Evolutionary conservation across 2,329 filamentous ascomycete species (phyloP).

Genomic region (Stachybotrys elegans): DNA sequence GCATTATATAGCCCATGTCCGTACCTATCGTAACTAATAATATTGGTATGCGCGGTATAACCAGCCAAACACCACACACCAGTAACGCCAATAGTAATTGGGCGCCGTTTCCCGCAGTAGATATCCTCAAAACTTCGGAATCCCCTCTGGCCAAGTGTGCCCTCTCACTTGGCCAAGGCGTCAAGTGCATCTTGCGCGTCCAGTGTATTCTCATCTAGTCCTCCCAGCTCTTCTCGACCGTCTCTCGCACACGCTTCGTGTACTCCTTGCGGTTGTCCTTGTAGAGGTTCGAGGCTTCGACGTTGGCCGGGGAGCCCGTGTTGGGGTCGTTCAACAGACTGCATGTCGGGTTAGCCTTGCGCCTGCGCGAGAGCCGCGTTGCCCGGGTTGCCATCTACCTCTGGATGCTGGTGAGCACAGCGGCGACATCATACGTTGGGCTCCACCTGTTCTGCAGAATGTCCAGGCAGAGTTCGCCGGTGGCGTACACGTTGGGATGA

Average conservation of each 20-base stretch:
- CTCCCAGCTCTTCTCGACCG: conserved; percentile 99
- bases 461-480: conserved; percentile 91
- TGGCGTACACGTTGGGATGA: conserved; percentile 97
- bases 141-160: too few species aligned
- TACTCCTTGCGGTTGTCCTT: conserved; percentile 98
- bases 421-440: conserved; percentile 96
- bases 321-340: conserved; percentile 97
- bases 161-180: too few species aligned
- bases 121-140: too few species aligned
- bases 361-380: conserved; percentile 14
- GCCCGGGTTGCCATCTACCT: conserved; percentile 53
- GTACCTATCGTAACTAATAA: too few species aligned
- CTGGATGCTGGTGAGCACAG: conserved; percentile 94
- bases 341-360: conserved; percentile 15
- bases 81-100: too few species aligned
- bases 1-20: too few species aligned
- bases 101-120: too few species aligned
- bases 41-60: too few species aligned
- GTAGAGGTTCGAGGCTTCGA: conserved; percentile 96
- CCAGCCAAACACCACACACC: too few species aligned
- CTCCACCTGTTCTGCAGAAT: conserved; percentile 98
- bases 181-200: too few species aligned
- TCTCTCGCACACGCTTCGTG: conserved; percentile 89
- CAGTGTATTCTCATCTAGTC: conserved; percentile 45
- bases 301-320: conserved; percentile 95